Evolutionary conservation across 495 filamentous ascomycete species (phyloP), one percentile per base, ranked within the genome.

Genomic region (Durotheca rogersii): DNA sequence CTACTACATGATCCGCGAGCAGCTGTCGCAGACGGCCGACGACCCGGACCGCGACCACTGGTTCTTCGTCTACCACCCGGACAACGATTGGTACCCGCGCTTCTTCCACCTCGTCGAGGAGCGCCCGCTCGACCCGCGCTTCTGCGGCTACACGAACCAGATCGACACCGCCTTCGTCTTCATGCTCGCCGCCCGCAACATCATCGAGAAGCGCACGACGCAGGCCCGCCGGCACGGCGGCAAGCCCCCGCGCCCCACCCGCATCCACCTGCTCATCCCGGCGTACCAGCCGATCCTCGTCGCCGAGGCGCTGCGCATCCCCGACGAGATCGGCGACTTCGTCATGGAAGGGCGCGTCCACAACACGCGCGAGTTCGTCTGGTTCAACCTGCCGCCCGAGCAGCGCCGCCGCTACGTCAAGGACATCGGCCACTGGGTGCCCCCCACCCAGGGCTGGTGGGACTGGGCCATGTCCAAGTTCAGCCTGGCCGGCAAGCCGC

Each of bases 71-170:
- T 60, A 33, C 32, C 56, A 60, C 14, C 56, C 56, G 12, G 56
- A 60, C 25, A 46, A 60, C 16, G 56, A 60, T 15, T 60, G 56
- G 56, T 60, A 60, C 25, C 56, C 56, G 16, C 35, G 33, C 16
- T 60, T 60, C 14, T 60, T 50, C 42, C 56, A 60, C 31, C 46
- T 60, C 10, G 31, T 60, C 23, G 51, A 60, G 37, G 31, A 56
- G 31, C 42, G 50, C 23, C 56, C 56, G 12, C 34, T 60, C 30
- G 56, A 51, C 1, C 35, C 56, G 20, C 30, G 25, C 1, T 60
- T 60, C 6, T 60, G 56, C 38, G 56, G 56, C 12, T 60, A 60
- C 41, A 60, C 56, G 7, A 60, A 60, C 51, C 56, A 60, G 51
- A 60, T 60, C 10, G 56, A 60, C 41, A 55, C 56, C 1, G 46